These are phyloP conservation scores for Cryptococcus floricola DNA, from an alignment of 1,284 basidiomycete species.

Conservation along the genomic window DNA sequence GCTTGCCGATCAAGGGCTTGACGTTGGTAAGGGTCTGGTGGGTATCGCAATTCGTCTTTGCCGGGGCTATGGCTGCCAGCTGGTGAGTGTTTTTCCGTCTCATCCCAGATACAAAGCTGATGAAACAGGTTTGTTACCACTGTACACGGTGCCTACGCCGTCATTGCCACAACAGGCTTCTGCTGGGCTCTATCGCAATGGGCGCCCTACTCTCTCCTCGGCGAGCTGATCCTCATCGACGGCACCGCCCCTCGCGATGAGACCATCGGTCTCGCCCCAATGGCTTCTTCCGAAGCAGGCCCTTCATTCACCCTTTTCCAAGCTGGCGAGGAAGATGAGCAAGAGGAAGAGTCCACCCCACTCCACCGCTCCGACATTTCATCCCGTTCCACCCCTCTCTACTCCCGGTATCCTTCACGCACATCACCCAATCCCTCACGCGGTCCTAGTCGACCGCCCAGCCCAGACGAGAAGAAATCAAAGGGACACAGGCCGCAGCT, in stretches of 20 bases:
- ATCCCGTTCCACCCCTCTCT: constrained; percentile 4
- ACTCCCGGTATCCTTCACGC: constrained; percentile 12
- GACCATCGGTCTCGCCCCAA: constrained; percentile 11
- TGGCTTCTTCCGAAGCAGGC: constrained; percentile 7
- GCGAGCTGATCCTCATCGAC: constrained; percentile 49
- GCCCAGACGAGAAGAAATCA: not conserved
- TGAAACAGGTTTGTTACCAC: constrained; percentile 38
- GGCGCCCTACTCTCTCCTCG: constrained; percentile 51
- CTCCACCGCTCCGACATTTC: not conserved
- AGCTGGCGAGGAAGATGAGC: not conserved
- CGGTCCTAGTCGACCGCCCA: not conserved
- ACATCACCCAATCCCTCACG: not conserved
- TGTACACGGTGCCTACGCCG: constrained; percentile 49
- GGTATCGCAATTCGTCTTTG: constrained; percentile 44
- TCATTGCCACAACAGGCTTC: constrained; percentile 53
- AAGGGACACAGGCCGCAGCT: not conserved
- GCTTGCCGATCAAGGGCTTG: constrained; percentile 41
- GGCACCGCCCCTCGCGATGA: constrained; percentile 16
- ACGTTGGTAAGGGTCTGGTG: constrained; percentile 45
- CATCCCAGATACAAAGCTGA: not conserved
- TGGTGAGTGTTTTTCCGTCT: constrained; percentile 34
- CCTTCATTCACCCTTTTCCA: constrained; percentile 5
- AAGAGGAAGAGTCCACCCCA: not conserved
- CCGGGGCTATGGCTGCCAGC: constrained; percentile 46
- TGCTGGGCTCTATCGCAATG: constrained; percentile 53